phyloP scores from a whole-genome alignment of 495 filamentous ascomycete species.

The Penicillium cinerascens region DNA sequence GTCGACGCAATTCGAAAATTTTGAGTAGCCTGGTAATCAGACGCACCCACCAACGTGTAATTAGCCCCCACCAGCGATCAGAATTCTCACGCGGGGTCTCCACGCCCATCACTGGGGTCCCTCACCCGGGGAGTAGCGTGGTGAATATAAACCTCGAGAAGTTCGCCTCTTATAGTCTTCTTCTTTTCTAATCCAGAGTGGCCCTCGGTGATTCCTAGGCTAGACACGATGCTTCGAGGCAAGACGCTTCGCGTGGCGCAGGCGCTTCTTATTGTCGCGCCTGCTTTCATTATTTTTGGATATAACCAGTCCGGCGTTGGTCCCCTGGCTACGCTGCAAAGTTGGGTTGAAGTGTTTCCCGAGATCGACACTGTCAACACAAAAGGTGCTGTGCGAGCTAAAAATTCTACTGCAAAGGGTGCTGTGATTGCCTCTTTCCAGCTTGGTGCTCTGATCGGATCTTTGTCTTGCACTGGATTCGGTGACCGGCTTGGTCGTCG shows the following conservation, averaged over 20 bases:
- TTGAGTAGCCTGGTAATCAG: not conserved
- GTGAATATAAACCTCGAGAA: not conserved
- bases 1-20: not conserved
- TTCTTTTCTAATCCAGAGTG: not conserved
- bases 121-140: not conserved
- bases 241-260: conserved; percentile 24
- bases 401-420: conserved; percentile 37
- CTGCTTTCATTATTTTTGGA: conserved; percentile 34
- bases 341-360: conserved; percentile 29
- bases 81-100: conserved; percentile 9
- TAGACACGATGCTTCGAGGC: conserved; percentile 6
- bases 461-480: conserved; percentile 33
- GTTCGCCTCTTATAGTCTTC: not conserved
- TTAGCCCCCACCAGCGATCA: not conserved
- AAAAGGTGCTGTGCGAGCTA: conserved; percentile 12
- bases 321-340: conserved; percentile 24
- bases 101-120: conserved; percentile 1
- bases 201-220: not conserved
- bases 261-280: conserved; percentile 35
- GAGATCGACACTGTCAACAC: conserved; percentile 36
- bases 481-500: conserved; percentile 53
- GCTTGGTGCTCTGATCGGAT: conserved; percentile 42
- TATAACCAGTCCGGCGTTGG: conserved; percentile 34
- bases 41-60: conserved; percentile 3
- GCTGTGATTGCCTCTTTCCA: conserved; percentile 42